A percentile compares a stretch with the other conserved stretches of the same genome.
phyloP scores from a whole-genome alignment of 2,329 filamentous ascomycete genomes.

The Diaporthe sp. region DNA sequence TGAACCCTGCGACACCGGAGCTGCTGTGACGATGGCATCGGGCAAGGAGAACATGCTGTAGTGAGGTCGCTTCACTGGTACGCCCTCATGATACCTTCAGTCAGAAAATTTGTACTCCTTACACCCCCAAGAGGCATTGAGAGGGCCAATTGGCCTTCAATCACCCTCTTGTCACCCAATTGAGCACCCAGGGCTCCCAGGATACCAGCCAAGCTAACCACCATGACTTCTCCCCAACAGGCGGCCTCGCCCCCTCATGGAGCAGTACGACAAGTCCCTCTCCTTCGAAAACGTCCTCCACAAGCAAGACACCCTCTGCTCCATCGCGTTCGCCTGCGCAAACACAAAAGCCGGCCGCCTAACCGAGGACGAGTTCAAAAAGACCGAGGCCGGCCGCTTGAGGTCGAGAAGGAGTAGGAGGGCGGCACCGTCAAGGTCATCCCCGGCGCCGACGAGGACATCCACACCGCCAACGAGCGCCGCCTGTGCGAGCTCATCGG shows the following conservation, averaged over 20 bases:
- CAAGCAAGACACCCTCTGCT: constrained; percentile 84
- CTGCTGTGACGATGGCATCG: constrained; percentile 24
- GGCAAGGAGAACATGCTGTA: constrained; percentile 62
- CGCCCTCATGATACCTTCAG: not conserved
- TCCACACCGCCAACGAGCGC: constrained; percentile 80
- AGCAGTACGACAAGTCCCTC: constrained; percentile 86
- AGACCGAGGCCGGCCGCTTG: constrained; percentile 78
- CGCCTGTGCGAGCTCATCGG: constrained; percentile 87
- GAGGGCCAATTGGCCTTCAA: not conserved
- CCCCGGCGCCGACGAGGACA: constrained; percentile 69
- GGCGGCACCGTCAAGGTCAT: constrained; percentile 64
- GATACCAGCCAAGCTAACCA: not conserved
- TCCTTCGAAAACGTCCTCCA: constrained; percentile 84
- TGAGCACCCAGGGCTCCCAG: not conserved
- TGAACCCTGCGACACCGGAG: not conserved
- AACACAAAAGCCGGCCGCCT: constrained; percentile 84
- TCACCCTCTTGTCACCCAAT: not conserved
- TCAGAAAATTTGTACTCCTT: rapidly evolving
- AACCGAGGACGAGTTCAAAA: constrained; percentile 77
- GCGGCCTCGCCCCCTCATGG: constrained; percentile 81
- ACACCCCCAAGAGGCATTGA: not conserved
- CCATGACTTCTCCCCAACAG: not conserved
- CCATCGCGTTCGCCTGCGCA: constrained; percentile 85
- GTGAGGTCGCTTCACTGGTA: constrained; percentile 73
- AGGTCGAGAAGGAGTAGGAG: constrained; percentile 69